phyloP scores from a whole-genome alignment of 2,329 filamentous ascomycete species.

The Chaetomiaceae sp. region DNA sequence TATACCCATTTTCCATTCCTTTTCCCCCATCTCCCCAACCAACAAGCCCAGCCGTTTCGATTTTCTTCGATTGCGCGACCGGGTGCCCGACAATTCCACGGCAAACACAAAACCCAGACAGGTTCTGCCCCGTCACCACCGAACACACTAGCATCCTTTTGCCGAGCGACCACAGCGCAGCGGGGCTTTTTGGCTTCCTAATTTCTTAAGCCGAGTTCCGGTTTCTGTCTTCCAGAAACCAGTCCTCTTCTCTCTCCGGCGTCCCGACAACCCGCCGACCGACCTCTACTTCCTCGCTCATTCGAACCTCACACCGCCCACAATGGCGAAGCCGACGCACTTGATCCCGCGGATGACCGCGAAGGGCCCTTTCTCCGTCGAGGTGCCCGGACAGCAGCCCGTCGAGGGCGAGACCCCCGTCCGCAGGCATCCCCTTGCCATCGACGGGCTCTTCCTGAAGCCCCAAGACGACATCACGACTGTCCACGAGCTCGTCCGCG shows the following conservation, averaged over 20 bases:
- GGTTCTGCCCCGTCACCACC: no score
- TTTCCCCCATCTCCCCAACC: background rate
- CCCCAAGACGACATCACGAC: slow-evolving; percentile 64
- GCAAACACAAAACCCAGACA: no score
- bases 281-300: background rate
- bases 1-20: background rate
- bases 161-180: slow-evolving; percentile 3
- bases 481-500: slow-evolving; percentile 68
- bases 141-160: background rate
- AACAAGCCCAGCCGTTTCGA: background rate
- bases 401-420: slow-evolving; percentile 70
- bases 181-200: background rate
- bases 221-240: background rate
- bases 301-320: background rate
- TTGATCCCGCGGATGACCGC: slow-evolving; percentile 47
- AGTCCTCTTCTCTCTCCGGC: background rate
- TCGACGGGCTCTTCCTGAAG: slow-evolving; percentile 55
- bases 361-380: slow-evolving; percentile 62
- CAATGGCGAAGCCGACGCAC: slow-evolving; percentile 21
- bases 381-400: slow-evolving; percentile 58
- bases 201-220: background rate
- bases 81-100: no score
- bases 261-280: background rate
- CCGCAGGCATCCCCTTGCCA: slow-evolving; percentile 58
- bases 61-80: no score